These are phyloP conservation scores for Colletotrichum sp. DNA, from an alignment of 2,329 filamentous ascomycete genomes.

Conservation along the genomic window DNA sequence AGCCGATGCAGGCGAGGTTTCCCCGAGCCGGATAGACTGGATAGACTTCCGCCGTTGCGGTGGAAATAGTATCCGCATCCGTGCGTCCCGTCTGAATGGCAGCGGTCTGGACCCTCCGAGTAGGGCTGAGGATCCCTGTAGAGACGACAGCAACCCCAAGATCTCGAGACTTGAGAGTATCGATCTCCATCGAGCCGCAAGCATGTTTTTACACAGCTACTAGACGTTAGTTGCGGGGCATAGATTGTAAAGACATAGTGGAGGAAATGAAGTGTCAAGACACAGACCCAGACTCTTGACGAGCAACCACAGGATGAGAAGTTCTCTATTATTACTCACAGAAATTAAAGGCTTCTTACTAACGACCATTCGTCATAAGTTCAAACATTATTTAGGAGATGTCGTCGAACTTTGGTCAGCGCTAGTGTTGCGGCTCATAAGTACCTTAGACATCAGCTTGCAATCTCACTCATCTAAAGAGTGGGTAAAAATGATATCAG, in stretches of 20 bases:
- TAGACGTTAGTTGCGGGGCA: not conserved
- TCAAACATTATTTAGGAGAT: not conserved
- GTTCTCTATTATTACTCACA: not conserved
- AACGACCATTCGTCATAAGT: not conserved
- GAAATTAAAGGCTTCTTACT: not conserved
- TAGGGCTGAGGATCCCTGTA: not conserved
- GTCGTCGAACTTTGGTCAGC: not conserved
- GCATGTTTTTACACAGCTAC: not conserved
- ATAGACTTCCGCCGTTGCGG: not conserved
- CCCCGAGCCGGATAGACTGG: not conserved
- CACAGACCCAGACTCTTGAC: rapidly evolving
- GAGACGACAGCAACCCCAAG: not conserved
- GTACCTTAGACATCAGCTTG: not conserved
- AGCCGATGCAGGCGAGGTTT: not conserved
- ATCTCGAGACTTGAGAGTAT: not conserved
- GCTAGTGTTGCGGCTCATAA: not conserved
- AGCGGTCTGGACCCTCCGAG: not conserved
- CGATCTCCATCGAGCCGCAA: not conserved
- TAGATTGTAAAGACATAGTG: not conserved
- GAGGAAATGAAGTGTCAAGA: not conserved
- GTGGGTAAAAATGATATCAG: not conserved
- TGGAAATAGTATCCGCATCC: not conserved
- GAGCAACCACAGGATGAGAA: not conserved
- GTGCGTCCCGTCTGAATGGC: not conserved
- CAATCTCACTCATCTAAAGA: not conserved